phyloP scores from a whole-genome alignment of 768 basidiomycete genomes.

The Panus rudis region DNA sequence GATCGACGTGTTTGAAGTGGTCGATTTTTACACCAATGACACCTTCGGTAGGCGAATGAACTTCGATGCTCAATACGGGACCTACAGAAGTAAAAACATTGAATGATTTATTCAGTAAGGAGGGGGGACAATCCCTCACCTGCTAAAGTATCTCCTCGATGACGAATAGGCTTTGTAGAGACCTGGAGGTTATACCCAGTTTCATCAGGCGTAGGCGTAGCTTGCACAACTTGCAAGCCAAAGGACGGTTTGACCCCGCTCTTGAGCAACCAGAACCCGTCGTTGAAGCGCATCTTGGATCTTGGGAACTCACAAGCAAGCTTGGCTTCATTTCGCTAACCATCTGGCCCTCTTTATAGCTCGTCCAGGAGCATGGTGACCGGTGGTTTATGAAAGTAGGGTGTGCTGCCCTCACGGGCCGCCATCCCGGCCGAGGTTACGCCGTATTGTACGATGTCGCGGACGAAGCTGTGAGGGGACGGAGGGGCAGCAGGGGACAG shows the following conservation, averaged over 20 bases:
- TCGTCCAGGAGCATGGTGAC: too few relatives aligned
- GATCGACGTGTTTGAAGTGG: constrained; percentile 40
- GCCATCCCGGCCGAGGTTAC: constrained; percentile 2
- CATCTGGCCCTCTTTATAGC: constrained; percentile 1
- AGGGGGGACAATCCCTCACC: constrained; percentile 26
- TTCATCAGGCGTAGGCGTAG: constrained; percentile 28
- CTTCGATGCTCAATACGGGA: constrained; percentile 42
- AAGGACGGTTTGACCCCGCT: constrained; percentile 54
- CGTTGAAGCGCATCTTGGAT: constrained; percentile 57
- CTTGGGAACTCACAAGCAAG: background rate
- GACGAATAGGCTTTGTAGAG: constrained; percentile 51
- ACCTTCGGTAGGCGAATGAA: constrained; percentile 49
- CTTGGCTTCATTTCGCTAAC: too few relatives aligned
- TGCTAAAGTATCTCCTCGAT: constrained; percentile 57
- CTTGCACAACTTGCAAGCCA: constrained; percentile 53
- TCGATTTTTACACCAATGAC: constrained; percentile 51
- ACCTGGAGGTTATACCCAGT: constrained; percentile 53
- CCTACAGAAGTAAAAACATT: constrained; percentile 22
- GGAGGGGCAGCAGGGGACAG: background rate
- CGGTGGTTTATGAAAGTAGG: too few relatives aligned
- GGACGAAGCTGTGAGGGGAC: background rate
- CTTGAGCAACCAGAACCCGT: constrained; percentile 66
- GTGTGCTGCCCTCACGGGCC: constrained; percentile 3
- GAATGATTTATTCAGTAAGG: background rate
- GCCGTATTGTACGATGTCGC: constrained; percentile 2